Evolutionary conservation across 2,329 filamentous ascomycete species (phyloP).

Genomic region (Aspergillus sergii): DNA sequence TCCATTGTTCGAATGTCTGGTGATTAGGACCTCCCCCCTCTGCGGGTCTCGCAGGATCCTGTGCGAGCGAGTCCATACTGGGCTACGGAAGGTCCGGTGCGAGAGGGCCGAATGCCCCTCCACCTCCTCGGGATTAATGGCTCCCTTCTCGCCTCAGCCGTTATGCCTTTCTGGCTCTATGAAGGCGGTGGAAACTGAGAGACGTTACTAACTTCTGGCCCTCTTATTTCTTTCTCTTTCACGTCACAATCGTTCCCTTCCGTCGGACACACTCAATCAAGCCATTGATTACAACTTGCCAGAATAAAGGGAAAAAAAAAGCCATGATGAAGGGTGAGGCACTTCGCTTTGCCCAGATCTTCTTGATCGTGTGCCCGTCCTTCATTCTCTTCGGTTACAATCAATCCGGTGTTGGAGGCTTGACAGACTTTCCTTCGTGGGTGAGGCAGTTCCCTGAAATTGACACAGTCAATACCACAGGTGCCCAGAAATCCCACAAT

Average conservation of each 20-base stretch:
- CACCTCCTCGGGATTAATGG: neutral
- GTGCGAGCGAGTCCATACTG: too few species aligned
- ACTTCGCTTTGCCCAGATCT: slow-evolving; percentile 15
- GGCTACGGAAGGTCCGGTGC: neutral
- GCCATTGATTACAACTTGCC: neutral
- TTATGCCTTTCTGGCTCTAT: neutral
- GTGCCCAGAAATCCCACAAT: slow-evolving; percentile 46
- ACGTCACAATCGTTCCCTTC: neutral
- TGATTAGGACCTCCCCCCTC: neutral
- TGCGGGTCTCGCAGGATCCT: neutral
- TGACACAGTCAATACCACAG: slow-evolving; percentile 49
- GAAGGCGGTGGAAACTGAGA: neutral
- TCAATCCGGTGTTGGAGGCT: slow-evolving; percentile 53
- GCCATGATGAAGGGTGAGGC: slow-evolving; percentile 6
- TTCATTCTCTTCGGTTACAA: slow-evolving; percentile 58
- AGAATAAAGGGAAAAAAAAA: neutral
- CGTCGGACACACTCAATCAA: neutral
- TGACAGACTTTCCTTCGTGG: slow-evolving; percentile 38
- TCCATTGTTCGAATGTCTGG: neutral
- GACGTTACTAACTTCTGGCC: neutral
- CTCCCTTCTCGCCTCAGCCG: neutral
- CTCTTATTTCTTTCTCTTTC: neutral
- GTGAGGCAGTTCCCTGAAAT: slow-evolving; percentile 50
- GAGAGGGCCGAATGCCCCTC: neutral
- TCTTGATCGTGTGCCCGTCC: slow-evolving; percentile 30